These are phyloP conservation scores for Hypoxylon sp. DNA, from an alignment of 2,329 filamentous ascomycete genomes.

Conservation along the genomic window DNA sequence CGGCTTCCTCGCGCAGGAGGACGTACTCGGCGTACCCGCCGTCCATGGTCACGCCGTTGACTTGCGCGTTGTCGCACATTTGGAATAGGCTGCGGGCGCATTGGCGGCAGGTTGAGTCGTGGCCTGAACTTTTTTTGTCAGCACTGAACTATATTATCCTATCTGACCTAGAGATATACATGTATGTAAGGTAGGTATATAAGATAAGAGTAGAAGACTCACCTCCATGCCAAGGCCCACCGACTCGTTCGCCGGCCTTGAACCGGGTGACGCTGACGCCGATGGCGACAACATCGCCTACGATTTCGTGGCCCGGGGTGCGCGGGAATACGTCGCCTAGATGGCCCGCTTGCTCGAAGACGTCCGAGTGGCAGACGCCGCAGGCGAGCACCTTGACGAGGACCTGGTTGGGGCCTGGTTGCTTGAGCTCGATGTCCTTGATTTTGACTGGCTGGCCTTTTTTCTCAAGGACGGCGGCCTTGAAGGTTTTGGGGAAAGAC, in stretches of 20 bases:
- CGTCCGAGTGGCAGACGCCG: slow-evolving; percentile 79
- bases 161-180: not conserved
- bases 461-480: slow-evolving; percentile 73
- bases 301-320: slow-evolving; percentile 79
- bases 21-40: slow-evolving; percentile 80
- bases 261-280: slow-evolving; percentile 71
- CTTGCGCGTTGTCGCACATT: slow-evolving; percentile 72
- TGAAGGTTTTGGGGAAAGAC: slow-evolving; percentile 74
- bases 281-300: slow-evolving; percentile 76
- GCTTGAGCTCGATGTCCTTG: slow-evolving; percentile 71
- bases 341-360: slow-evolving; percentile 62
- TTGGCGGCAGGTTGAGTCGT: slow-evolving; percentile 72
- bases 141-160: not conserved
- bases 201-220: slow-evolving; percentile 43
- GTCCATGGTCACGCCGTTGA: slow-evolving; percentile 77
- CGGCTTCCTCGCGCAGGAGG: slow-evolving; percentile 72
- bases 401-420: slow-evolving; percentile 71
- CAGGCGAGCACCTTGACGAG: slow-evolving; percentile 80
- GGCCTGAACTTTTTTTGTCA: slow-evolving; percentile 59
- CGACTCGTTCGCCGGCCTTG: slow-evolving; percentile 76
- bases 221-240: slow-evolving; percentile 78
- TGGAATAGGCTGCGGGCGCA: slow-evolving; percentile 77
- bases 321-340: slow-evolving; percentile 72
- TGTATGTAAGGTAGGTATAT: not conserved
- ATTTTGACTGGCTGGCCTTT: slow-evolving; percentile 68